Conservation (phyloP, 2,329 filamentous ascomycete genomes). For the Talaromyces amestolkiae region DNA sequence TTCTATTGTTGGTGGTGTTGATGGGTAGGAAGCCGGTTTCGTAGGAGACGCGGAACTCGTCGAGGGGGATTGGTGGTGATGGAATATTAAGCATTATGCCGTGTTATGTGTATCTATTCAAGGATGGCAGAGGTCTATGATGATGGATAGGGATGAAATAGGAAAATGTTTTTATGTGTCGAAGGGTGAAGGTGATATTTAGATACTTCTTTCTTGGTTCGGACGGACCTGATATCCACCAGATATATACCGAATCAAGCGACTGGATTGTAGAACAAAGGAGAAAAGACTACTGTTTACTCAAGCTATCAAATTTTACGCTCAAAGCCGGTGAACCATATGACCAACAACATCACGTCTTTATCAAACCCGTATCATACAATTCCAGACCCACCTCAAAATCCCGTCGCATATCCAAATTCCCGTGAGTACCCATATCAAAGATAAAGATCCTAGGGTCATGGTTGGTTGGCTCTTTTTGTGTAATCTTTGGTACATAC, state of each 20-base stretch:
- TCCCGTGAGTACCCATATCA: background rate
- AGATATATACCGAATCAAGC: background rate
- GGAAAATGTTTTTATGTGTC: background rate
- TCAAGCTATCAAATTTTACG: background rate
- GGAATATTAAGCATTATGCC: conserved; percentile 23
- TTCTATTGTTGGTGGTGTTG: conserved; percentile 33
- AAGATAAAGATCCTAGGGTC: background rate
- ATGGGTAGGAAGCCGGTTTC: conserved; percentile 79
- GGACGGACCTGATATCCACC: background rate
- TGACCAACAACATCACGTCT: background rate
- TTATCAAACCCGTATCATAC: background rate
- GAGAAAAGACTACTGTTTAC: background rate
- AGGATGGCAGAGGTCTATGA: background rate
- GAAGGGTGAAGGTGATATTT: background rate
- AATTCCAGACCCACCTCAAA: background rate
- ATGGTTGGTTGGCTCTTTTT: background rate
- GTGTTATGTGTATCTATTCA: background rate
- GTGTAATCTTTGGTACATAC: background rate
- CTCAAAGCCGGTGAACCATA: background rate
- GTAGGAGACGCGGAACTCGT: conserved; percentile 63
- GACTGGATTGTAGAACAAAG: background rate
- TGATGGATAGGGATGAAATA: background rate
- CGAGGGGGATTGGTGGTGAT: conserved; percentile 44
- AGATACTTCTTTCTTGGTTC: background rate
- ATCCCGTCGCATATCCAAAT: background rate